Evolutionary conservation across 352 stramenopile genomes (phyloP), one percentile per base, ranked within the genome.

Genomic region (Pythium rishiriense): DNA sequence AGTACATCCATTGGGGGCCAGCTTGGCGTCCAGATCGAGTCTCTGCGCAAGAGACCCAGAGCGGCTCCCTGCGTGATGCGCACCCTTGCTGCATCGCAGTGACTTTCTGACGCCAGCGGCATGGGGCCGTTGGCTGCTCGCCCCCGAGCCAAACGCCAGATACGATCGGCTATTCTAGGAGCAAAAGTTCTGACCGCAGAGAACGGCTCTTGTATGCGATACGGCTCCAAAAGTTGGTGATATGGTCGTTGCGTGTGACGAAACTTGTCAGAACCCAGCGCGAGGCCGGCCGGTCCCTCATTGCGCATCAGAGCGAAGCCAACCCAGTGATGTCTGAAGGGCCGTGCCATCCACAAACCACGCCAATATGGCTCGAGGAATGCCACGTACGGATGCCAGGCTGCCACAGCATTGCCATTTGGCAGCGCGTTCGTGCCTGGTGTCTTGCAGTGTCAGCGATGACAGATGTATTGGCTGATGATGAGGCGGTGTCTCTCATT

Each of bases 161-260:
- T 37, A 11, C 11, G n/a, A 14, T 12, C 37, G 33, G 21, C 15
- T 53, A 53, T 53, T 53, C 47, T 37, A 2, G 21, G 25, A 26
- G 45, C 19, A 31, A 9, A 22, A n/a, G 51, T 48, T 59, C 52
- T 35, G 28, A 33, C 37, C 28, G 33, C 33, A 5, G 19, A 17
- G 10, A 43, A 37, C 39, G 58, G 58, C 52, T 58, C 58, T n/a
- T 49, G 24, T 39, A 56, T 53, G 41, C 43, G 43, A 64, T 49
- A 54, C 33, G n/a, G 24, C 14, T n/a, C 37, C 7, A 6, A 43
- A 21, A 8, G 37, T 12, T 21, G 11, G n/a, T 51, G 46, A 64
- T 64, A 49, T 43, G 46, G n/a, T 25, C 55, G 28, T 65, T 42
- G 31, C 31, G 58, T 65, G 49, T 65, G 58, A 64, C 56, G 45